Conservation (phyloP, 345 rosid genomes). For the Raphanus raphanistrum region DNA sequence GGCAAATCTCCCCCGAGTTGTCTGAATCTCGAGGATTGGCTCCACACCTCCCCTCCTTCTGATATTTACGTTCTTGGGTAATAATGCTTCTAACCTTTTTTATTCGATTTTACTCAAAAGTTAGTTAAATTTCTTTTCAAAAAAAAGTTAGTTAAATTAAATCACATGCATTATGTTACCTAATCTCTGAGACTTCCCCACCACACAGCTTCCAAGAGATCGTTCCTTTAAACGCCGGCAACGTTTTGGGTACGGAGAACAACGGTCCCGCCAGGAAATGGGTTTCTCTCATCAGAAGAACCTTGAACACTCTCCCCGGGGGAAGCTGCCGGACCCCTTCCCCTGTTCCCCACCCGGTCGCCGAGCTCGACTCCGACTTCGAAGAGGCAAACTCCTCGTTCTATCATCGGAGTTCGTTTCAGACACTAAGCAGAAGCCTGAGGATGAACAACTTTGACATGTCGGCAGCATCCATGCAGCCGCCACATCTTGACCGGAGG, state of each 20-base stretch:
- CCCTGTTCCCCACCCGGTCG: constrained; percentile 79
- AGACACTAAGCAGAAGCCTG: constrained; percentile 70
- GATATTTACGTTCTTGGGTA: constrained; percentile 99
- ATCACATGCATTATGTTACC: not conserved
- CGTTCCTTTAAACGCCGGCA: constrained; percentile 97
- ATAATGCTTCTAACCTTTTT: constrained; percentile 29
- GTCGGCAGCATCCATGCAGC: constrained; percentile 39
- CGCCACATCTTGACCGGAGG: constrained; percentile 63
- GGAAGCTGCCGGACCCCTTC: constrained; percentile 68
- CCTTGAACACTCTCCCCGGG: constrained; percentile 84
- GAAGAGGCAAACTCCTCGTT: constrained; percentile 62
- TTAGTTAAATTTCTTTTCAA: too few species aligned
- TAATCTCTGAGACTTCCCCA: constrained; percentile 15
- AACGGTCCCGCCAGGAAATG: constrained; percentile 96
- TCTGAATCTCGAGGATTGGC: constrained; percentile 94
- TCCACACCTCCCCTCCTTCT: constrained; percentile 87
- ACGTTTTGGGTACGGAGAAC: constrained; percentile 92
- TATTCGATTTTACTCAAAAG: not conserved
- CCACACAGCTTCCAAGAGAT: constrained; percentile 86
- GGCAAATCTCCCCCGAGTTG: constrained; percentile 89
- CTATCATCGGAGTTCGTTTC: constrained; percentile 76
- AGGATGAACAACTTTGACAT: constrained; percentile 54
- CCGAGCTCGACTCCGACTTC: constrained; percentile 84
- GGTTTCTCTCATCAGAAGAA: constrained; percentile 80
- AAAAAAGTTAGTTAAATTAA: too few species aligned